phyloP scores from a whole-genome alignment of 495 filamentous ascomycete species.

The Annulohypoxylon maeteangense region DNA sequence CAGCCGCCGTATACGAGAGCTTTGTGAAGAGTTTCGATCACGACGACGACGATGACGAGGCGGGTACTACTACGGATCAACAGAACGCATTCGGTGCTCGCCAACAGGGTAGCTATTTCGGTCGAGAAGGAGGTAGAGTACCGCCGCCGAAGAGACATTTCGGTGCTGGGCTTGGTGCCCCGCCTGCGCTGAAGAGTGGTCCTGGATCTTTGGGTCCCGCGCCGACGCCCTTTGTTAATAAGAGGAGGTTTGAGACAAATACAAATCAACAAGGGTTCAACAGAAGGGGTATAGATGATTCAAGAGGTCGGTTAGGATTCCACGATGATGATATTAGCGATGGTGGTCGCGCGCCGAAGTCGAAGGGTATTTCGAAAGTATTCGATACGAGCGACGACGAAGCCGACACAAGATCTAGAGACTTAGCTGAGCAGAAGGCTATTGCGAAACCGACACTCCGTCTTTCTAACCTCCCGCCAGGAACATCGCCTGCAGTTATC shows the following conservation, averaged over 20 bases:
- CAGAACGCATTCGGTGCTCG: conserved; percentile 54
- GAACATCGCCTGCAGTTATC: conserved; percentile 76
- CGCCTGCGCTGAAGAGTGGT: conserved; percentile 66
- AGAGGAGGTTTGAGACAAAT: conserved; percentile 58
- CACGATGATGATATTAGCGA: conserved; percentile 51
- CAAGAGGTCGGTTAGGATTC: conserved; percentile 50
- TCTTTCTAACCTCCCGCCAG: conserved; percentile 68
- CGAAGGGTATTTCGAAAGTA: conserved; percentile 51
- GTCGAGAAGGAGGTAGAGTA: conserved; percentile 55
- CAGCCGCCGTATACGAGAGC: conserved; percentile 87
- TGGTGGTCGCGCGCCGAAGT: conserved; percentile 30
- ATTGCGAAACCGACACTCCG: conserved; percentile 89
- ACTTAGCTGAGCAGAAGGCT: conserved; percentile 72
- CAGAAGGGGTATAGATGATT: conserved; percentile 45
- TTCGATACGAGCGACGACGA: conserved; percentile 61
- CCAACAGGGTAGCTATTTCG: conserved; percentile 51
- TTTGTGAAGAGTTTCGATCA: conserved; percentile 92
- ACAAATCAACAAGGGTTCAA: conserved; percentile 43
- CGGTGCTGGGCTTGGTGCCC: conserved; percentile 45
- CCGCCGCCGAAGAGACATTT: conserved; percentile 54
- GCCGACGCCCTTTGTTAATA: conserved; percentile 61
- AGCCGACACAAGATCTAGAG: conserved; percentile 46
- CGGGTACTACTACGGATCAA: conserved; percentile 42
- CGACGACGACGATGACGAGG: conserved; percentile 61
- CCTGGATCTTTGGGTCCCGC: conserved; percentile 79